Conservation (phyloP, 495 filamentous ascomycete genomes). For the Sporormia fimetaria region DNA sequence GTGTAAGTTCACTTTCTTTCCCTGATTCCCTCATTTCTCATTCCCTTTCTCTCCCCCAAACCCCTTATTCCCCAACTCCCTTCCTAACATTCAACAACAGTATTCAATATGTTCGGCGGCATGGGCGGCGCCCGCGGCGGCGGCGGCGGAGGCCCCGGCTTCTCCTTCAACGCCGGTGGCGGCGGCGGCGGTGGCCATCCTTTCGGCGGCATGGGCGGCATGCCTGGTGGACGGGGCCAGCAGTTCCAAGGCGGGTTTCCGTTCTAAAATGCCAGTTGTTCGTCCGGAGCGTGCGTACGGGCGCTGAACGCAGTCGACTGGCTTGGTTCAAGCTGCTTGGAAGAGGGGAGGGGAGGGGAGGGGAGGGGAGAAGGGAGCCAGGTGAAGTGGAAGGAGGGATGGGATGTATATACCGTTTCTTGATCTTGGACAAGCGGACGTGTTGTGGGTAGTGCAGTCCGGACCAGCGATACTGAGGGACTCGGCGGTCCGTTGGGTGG, state of each 20-base stretch:
- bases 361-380: no score
- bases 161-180: constrained; percentile 19
- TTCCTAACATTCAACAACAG: constrained; percentile 12
- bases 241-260: constrained; percentile 22
- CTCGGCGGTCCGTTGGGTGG: no score
- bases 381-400: no score
- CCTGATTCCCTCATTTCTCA: background rate
- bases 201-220: constrained; percentile 20
- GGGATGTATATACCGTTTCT: no score
- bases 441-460: no score
- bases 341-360: no score
- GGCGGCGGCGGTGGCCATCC: constrained; percentile 17
- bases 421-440: no score
- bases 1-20: constrained; percentile 11
- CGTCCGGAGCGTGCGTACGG: no score
- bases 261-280: no score
- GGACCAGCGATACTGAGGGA: no score
- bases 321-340: no score
- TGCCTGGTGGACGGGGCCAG: constrained; percentile 17
- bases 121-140: constrained; percentile 25
- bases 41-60: background rate
- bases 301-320: no score
- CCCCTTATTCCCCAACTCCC: background rate
- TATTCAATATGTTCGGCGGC: constrained; percentile 8
- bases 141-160: constrained; percentile 26